These are phyloP conservation scores for Claviceps africana DNA, from an alignment of 2,329 filamentous ascomycete genomes.

Conservation along the genomic window DNA sequence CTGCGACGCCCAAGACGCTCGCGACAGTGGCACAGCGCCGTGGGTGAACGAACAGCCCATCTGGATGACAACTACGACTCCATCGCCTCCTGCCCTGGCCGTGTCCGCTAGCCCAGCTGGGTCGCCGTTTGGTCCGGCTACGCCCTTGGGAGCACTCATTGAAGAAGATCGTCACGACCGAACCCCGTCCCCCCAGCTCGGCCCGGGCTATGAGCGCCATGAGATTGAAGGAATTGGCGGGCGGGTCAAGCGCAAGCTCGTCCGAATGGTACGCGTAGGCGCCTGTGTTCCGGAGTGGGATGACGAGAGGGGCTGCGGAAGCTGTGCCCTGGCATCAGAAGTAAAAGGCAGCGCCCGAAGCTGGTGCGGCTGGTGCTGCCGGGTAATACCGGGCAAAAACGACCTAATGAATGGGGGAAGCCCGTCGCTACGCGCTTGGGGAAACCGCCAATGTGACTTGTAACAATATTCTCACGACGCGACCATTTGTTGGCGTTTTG, in stretches of 20 bases:
- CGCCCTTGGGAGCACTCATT: slow-evolving; percentile 14
- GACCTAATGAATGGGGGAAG: slow-evolving; percentile 20
- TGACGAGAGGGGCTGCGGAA: slow-evolving; percentile 51
- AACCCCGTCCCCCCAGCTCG: slow-evolving; percentile 36
- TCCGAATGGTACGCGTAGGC: slow-evolving; percentile 67
- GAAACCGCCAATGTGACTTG: slow-evolving; percentile 2
- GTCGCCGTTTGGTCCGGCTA: slow-evolving; percentile 7
- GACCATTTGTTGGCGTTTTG: not conserved
- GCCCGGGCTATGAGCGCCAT: slow-evolving; percentile 68
- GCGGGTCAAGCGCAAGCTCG: slow-evolving; percentile 74
- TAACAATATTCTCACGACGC: not conserved
- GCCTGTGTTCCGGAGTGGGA: slow-evolving; percentile 76
- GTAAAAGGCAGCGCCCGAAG: slow-evolving; percentile 53
- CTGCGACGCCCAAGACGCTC: slow-evolving; percentile 65
- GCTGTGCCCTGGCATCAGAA: slow-evolving; percentile 56
- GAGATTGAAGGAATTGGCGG: slow-evolving; percentile 89
- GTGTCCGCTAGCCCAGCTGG: slow-evolving; percentile 6
- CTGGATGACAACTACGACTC: slow-evolving; percentile 11
- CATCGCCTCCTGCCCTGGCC: slow-evolving; percentile 6
- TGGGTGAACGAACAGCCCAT: slow-evolving; percentile 10
- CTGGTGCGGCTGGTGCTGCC: slow-evolving; percentile 87
- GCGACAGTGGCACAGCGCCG: slow-evolving; percentile 23
- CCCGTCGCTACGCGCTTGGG: slow-evolving; percentile 9
- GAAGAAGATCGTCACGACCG: slow-evolving; percentile 22
- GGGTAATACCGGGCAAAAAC: slow-evolving; percentile 50